Percentiles rank a stretch among this genome's conserved stretches.
Conservation (phyloP, 1,284 basidiomycete genomes). For the Phenoliferia sp. region DNA sequence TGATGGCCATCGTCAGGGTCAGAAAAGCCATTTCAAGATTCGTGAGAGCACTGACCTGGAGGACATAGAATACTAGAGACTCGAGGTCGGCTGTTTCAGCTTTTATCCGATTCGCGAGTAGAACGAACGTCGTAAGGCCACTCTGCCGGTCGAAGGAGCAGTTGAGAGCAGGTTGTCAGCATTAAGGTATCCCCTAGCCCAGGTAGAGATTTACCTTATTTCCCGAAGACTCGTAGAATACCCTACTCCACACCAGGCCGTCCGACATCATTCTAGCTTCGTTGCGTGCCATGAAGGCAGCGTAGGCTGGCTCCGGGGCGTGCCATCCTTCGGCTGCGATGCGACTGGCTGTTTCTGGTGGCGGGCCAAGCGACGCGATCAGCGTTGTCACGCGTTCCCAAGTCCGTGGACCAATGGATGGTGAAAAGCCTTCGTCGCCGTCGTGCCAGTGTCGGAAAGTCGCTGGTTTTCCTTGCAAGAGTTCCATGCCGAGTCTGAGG, state of each 20-base stretch:
- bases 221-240: slow-evolving; percentile 61
- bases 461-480: slow-evolving; percentile 35
- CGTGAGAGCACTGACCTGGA: slow-evolving; percentile 55
- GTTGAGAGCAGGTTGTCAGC: background rate
- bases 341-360: background rate
- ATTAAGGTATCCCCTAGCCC: background rate
- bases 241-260: slow-evolving; percentile 55
- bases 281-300: slow-evolving; percentile 65
- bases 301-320: slow-evolving; percentile 46
- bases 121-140: slow-evolving; percentile 47
- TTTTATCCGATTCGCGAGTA: slow-evolving; percentile 54
- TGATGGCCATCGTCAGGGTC: background rate
- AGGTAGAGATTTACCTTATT: slow-evolving; percentile 47
- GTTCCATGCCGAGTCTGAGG: background rate
- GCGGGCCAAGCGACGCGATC: slow-evolving; percentile 4
- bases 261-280: slow-evolving; percentile 50
- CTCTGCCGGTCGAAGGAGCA: slow-evolving; percentile 32
- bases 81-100: slow-evolving; percentile 82
- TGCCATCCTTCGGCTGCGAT: background rate
- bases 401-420: background rate
- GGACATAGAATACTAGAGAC: slow-evolving; percentile 72
- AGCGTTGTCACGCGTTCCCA: slow-evolving; percentile 25
- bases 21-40: background rate
- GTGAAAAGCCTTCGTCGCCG: slow-evolving; percentile 50
- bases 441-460: slow-evolving; percentile 50